These are phyloP conservation scores for Phytopythium montanum DNA, from an alignment of 352 stramenopile genomes.

Conservation along the genomic window DNA sequence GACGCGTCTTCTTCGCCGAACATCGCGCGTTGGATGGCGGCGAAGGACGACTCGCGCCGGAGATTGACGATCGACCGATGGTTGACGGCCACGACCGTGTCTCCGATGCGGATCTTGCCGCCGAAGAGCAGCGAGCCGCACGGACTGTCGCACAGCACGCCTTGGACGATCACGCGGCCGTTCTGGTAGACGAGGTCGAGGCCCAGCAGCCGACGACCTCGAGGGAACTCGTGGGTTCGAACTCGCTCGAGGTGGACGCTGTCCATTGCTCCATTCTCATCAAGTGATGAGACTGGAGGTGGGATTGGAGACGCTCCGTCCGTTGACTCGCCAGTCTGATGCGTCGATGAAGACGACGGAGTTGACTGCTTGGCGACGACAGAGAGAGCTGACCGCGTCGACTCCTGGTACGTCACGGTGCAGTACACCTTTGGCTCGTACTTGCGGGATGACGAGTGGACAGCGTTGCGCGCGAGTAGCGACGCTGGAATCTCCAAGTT, in stretches of 20 bases:
- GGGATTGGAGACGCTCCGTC: neutral
- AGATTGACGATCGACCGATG: conserved; percentile 79
- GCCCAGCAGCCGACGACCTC: conserved; percentile 45
- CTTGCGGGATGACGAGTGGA: conserved; percentile 21
- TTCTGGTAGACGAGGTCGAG: conserved; percentile 82
- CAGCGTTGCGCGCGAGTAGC: conserved; percentile 35
- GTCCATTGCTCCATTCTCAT: neutral
- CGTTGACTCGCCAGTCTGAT: conserved; percentile 1
- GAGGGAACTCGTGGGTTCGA: conserved; percentile 55
- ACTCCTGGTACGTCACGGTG: conserved; percentile 74
- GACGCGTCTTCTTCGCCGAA: conserved; percentile 19
- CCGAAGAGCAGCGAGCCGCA: conserved; percentile 60
- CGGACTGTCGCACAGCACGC: conserved; percentile 58
- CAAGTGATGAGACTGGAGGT: neutral
- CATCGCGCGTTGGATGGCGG: conserved; percentile 67
- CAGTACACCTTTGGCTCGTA: conserved; percentile 75
- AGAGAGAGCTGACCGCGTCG: conserved; percentile 68
- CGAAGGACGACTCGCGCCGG: conserved; percentile 72
- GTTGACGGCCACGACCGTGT: conserved; percentile 76
- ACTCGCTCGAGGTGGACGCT: conserved; percentile 43
- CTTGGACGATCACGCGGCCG: conserved; percentile 72
- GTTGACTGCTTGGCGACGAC: conserved; percentile 49
- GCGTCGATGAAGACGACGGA: neutral
- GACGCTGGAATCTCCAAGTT: conserved; percentile 54
- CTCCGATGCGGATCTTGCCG: conserved; percentile 70